Conservation (phyloP, 176 grass and related monocot species). For the Aegilops speltoides region DNA sequence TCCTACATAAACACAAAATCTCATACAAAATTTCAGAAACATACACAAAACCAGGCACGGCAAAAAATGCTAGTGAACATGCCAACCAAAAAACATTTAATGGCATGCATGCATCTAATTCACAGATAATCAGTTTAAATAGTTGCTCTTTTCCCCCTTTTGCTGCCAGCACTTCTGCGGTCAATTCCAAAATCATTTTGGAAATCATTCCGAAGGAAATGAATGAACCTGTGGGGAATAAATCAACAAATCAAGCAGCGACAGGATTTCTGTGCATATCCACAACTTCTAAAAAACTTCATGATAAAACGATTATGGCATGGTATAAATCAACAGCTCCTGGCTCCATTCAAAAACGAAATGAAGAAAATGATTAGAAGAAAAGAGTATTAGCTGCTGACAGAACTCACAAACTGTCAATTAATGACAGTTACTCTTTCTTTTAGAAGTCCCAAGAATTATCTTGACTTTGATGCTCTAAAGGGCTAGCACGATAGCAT, state of each 20-base stretch:
- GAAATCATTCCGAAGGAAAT: conserved; percentile 45
- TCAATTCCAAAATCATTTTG: conserved; percentile 48
- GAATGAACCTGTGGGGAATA: conserved; percentile 52
- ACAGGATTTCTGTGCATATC: conserved; percentile 23
- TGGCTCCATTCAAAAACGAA: background rate
- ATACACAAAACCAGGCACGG: background rate
- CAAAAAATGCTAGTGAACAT: background rate
- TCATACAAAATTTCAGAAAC: conserved; percentile 37
- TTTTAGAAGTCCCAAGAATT: background rate
- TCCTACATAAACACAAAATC: conserved; percentile 61
- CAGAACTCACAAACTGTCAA: background rate
- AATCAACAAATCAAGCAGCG: conserved; percentile 53
- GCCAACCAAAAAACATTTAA: conserved; percentile 31
- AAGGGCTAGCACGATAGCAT: background rate
- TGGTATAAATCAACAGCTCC: background rate
- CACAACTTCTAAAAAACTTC: conserved; percentile 17
- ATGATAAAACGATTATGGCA: background rate
- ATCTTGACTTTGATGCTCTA: background rate
- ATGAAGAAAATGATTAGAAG: background rate
- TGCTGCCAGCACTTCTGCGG: conserved; percentile 39
- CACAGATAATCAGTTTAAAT: conserved; percentile 21
- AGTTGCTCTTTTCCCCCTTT: conserved; percentile 37
- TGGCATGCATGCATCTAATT: conserved; percentile 35
- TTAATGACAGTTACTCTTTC: background rate
- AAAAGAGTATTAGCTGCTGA: background rate